Percentiles rank a stretch among this genome's conserved stretches.
Evolutionary conservation across 805 yeast species (phyloP).

Genomic region (Crinitomyces ghanaensis): DNA sequence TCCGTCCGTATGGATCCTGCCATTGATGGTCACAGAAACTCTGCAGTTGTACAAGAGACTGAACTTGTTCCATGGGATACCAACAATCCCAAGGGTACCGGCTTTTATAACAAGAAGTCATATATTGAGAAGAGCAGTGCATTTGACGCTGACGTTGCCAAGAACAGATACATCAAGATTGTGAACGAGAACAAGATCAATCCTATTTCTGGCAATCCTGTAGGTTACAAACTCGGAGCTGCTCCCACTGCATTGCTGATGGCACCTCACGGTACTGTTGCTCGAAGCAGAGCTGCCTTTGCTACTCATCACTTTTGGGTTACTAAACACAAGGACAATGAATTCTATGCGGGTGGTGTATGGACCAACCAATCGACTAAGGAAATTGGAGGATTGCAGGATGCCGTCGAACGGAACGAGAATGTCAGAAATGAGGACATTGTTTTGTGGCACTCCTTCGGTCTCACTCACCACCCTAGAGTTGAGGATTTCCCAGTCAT

Average conservation of each 20-base stretch:
- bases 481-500: constrained; percentile 83
- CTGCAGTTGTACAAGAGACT: constrained; percentile 62
- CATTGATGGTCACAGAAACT: constrained; percentile 67
- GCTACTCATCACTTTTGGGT: constrained; percentile 78
- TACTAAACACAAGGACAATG: constrained; percentile 62
- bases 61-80: constrained; percentile 45
- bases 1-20: constrained; percentile 76
- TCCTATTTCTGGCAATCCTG: constrained; percentile 60
- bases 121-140: constrained; percentile 59
- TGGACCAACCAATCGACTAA: constrained; percentile 68
- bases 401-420: constrained; percentile 55
- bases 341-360: constrained; percentile 73
- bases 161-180: constrained; percentile 64
- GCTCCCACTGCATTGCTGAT: constrained; percentile 71
- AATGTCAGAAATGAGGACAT: constrained; percentile 61
- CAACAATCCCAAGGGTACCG: constrained; percentile 57
- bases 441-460: constrained; percentile 74
- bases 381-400: constrained; percentile 60
- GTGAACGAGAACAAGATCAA: constrained; percentile 64
- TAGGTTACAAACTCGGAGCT: constrained; percentile 65
- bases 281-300: constrained; percentile 59
- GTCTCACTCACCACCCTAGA: constrained; percentile 72
- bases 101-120: constrained; percentile 52
- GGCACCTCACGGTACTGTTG: constrained; percentile 54
- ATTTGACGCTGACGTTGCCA: constrained; percentile 64